These are phyloP conservation scores for Diaporthe longicolla DNA, from an alignment of 2,329 filamentous ascomycete species.

Conservation along the genomic window DNA sequence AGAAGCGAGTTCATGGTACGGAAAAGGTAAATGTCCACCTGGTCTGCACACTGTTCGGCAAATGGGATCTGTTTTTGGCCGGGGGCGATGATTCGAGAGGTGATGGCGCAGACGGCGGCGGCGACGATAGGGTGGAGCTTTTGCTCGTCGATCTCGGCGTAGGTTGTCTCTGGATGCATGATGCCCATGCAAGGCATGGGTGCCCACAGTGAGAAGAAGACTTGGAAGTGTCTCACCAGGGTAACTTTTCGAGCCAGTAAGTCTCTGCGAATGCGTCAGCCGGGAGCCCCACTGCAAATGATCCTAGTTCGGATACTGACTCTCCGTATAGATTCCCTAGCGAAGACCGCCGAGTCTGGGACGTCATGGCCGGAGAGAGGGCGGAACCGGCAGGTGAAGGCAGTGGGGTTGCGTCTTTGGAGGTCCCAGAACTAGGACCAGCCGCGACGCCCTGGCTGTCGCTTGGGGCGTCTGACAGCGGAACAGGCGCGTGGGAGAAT, in stretches of 20 bases:
- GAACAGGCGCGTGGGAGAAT: conserved; percentile 52
- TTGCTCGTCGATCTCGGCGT: conserved; percentile 54
- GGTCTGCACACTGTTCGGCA: conserved; percentile 54
- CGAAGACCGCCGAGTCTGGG: conserved; percentile 24
- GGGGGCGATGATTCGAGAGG: conserved; percentile 54
- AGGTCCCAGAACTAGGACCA: conserved; percentile 1
- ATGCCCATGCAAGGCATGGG: conserved; percentile 57
- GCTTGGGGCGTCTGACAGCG: conserved; percentile 26
- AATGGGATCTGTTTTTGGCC: conserved; percentile 53
- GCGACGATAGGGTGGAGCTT: conserved; percentile 53
- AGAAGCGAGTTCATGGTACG: conserved; percentile 56
- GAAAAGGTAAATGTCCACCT: conserved; percentile 58
- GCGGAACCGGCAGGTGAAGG: conserved; percentile 20
- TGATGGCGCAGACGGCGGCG: conserved; percentile 56
- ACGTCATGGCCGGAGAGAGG: conserved; percentile 29
- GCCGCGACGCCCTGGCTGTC: conserved; percentile 10
- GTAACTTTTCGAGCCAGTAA: conserved; percentile 53
- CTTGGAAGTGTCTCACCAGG: conserved; percentile 54
- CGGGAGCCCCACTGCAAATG: background rate
- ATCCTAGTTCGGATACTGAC: conserved; percentile 22
- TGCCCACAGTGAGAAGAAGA: conserved; percentile 56
- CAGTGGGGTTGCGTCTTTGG: conserved; percentile 19
- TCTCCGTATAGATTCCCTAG: conserved; percentile 19
- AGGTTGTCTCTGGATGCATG: conserved; percentile 54
- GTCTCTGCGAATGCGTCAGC: conserved; percentile 45